A percentile compares a stretch with the other conserved stretches of the same genome.
Evolutionary conservation across 164 flowering plant genomes (phyloP).

Genomic region (Vitis labrusca): DNA sequence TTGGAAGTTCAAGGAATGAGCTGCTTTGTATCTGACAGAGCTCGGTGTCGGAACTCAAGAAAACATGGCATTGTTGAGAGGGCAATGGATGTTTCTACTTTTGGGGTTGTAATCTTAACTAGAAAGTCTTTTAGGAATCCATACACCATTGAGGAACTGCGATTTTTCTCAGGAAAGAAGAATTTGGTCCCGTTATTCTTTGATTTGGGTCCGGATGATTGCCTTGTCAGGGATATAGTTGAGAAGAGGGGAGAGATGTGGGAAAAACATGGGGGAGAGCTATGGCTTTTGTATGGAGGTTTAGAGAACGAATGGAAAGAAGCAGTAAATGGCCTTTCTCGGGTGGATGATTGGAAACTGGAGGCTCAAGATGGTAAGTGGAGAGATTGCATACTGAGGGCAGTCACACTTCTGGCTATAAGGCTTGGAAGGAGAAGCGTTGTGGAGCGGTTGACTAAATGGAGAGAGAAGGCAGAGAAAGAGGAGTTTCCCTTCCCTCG

Average conservation of each 20-base stretch:
- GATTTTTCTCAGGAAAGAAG: constrained; percentile 69
- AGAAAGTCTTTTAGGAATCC: constrained; percentile 84
- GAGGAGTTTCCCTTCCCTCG: constrained; percentile 89
- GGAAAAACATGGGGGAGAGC: constrained; percentile 89
- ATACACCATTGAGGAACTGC: constrained; percentile 83
- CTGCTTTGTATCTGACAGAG: constrained; percentile 82
- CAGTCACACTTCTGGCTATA: constrained; percentile 68
- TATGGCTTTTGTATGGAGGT: constrained; percentile 82
- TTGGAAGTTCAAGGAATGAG: constrained; percentile 84
- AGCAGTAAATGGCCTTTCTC: constrained; percentile 65
- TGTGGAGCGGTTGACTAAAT: constrained; percentile 64
- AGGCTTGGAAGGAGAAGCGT: constrained; percentile 85
- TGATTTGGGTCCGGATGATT: constrained; percentile 80
- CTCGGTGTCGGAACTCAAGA: constrained; percentile 69
- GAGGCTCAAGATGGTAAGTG: constrained; percentile 86
- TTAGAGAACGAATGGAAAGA: constrained; percentile 92
- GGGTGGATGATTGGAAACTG: constrained; percentile 81
- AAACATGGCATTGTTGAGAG: constrained; percentile 65
- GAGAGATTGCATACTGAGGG: constrained; percentile 85
- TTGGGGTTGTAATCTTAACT: constrained; percentile 79
- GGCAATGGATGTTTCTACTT: constrained; percentile 77
- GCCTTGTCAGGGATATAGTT: constrained; percentile 81
- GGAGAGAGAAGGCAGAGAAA: constrained; percentile 77
- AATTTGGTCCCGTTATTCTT: constrained; percentile 84
- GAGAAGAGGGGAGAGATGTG: constrained; percentile 86